Percentiles rank a stretch among this genome's conserved stretches.
These are phyloP conservation scores for Claviceps sp. DNA, from an alignment of 2,329 filamentous ascomycete species.

Conservation along the genomic window DNA sequence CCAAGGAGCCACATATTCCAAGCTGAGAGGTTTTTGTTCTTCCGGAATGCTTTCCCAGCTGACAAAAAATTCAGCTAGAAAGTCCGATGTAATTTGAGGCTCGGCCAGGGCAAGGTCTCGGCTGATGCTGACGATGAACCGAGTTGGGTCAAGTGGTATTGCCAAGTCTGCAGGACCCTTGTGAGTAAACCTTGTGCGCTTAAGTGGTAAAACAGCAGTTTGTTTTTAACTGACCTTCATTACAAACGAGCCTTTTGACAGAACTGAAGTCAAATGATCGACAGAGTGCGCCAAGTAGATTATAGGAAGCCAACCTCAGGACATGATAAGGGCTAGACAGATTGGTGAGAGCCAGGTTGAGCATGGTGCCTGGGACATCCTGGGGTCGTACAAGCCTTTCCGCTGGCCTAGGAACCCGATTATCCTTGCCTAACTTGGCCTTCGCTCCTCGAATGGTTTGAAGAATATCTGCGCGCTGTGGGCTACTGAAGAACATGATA, in stretches of 20 bases:
- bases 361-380: slow-evolving; percentile 54
- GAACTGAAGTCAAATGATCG: slow-evolving; percentile 54
- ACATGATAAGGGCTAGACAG: slow-evolving; percentile 47
- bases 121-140: slow-evolving; percentile 54
- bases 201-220: too few relatives aligned
- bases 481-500: slow-evolving; percentile 58
- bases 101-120: slow-evolving; percentile 48
- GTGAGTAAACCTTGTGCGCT: neutral
- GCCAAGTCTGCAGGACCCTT: slow-evolving; percentile 35
- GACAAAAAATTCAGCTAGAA: slow-evolving; percentile 60
- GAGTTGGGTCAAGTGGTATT: slow-evolving; percentile 48
- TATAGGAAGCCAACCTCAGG: slow-evolving; percentile 52
- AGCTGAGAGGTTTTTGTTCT: slow-evolving; percentile 51
- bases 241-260: slow-evolving; percentile 46
- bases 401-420: slow-evolving; percentile 43
- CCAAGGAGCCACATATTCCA: slow-evolving; percentile 61
- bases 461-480: slow-evolving; percentile 49
- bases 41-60: slow-evolving; percentile 58
- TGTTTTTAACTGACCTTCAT: slow-evolving; percentile 34
- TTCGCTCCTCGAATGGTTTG: slow-evolving; percentile 51
- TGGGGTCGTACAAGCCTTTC: slow-evolving; percentile 55
- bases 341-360: slow-evolving; percentile 56
- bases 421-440: slow-evolving; percentile 50
- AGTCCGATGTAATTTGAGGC: slow-evolving; percentile 54
- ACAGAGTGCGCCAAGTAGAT: slow-evolving; percentile 52